Evolutionary conservation across 306 rosid species (phyloP).

Genomic region (Pachyrhizus erosus): DNA sequence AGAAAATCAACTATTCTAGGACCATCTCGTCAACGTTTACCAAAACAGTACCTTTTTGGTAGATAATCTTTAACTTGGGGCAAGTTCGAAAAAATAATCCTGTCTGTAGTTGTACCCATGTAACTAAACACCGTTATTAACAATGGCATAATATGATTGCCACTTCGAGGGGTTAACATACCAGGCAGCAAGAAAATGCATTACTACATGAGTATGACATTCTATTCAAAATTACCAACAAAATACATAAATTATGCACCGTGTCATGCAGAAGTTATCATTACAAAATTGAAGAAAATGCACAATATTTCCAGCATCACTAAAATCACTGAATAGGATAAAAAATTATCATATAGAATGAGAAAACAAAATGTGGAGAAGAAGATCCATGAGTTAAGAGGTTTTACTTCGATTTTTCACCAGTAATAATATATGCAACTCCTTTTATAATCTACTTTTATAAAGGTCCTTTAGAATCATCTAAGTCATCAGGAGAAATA

Average conservation of each 20-base stretch:
- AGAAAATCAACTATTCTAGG: no score
- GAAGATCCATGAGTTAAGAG: neutral
- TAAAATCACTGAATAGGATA: neutral
- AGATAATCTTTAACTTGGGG: neutral
- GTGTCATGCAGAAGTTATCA: neutral
- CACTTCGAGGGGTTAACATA: neutral
- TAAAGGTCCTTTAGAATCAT: neutral
- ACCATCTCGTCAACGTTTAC: neutral
- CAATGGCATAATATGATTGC: neutral
- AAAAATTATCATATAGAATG: neutral
- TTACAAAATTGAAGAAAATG: neutral
- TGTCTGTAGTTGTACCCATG: neutral
- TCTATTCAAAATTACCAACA: neutral
- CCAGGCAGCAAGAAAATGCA: neutral
- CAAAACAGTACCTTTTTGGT: neutral
- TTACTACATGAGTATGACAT: neutral
- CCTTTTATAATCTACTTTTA: constrained; percentile 17
- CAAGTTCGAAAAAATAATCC: neutral
- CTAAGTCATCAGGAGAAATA: neutral
- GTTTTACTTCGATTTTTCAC: neutral
- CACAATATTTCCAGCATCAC: neutral
- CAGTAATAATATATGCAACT: neutral
- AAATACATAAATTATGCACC: neutral
- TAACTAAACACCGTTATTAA: neutral
- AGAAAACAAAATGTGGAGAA: no score